Base-by-base conservation (phyloP, 805 yeast species). In the Debaryomyces hansenii region DNA sequence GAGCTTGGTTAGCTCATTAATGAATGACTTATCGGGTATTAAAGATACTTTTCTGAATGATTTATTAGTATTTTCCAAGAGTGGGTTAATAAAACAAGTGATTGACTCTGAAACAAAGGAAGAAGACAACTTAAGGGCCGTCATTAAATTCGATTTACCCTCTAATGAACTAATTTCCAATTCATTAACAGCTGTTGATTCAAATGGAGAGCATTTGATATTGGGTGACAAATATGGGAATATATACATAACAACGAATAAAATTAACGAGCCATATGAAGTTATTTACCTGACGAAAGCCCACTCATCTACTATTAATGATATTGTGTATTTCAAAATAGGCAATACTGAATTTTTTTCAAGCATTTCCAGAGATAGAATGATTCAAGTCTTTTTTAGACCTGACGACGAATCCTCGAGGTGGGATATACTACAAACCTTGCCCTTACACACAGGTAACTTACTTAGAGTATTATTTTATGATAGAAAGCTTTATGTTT, bases 401-500 rank as follows among this genome's bases (percentile, higher is more conserved):
- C 16, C 45, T 4, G 52, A 43, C 0, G 7, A 12, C 5, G 45
- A 49, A 2, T 40, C 52, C 0, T 31, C 34, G 5, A 31, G 11
- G 16, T 84, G 88, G 87, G 70, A 65, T 4, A 62, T 85, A 4
- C 59, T 74, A 38, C 86, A 83, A 54, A 85, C 90, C 0, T 55
- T 85, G n/a, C 77, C 79, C 1, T 66, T 74, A 5, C 88, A 82
- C 53, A 79, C 75, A 44, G 86, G 82, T 0, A 82, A 78, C 55
- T 59, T 83, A 10, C 43, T 73, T 8, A 70, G 71, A 27, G 54
- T 80, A 1, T 46, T 60, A 2, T 66, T 63, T 37, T 40, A 53
- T 4, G 62, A 65, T 12, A 52, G 56, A 4, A 56, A 63, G 44
- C 55, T 84, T 3, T 72, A 70, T 45, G 82, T 80, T 1, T 75